Evolutionary conservation across 257 asterid genomes (phyloP).

Genomic region (Plantago elongata): DNA sequence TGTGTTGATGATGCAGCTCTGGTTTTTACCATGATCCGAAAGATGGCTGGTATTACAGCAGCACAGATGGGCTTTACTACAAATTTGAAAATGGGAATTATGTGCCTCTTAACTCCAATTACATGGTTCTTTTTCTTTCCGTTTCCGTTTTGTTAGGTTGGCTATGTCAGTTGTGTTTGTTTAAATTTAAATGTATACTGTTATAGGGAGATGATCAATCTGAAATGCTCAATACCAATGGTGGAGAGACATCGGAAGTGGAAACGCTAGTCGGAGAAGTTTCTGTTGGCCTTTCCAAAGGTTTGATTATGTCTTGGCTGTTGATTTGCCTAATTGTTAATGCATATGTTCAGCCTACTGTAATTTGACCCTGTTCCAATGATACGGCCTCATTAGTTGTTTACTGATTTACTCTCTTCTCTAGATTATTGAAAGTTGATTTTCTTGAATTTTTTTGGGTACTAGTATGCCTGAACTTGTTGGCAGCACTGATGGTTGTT

Average conservation of each 20-base stretch:
- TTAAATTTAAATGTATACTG: background rate
- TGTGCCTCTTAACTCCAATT: slow-evolving; percentile 49
- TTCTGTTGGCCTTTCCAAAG: slow-evolving; percentile 30
- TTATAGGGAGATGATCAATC: slow-evolving; percentile 37
- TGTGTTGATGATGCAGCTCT: slow-evolving; percentile 50
- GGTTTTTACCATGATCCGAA: slow-evolving; percentile 86
- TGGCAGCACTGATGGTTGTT: slow-evolving; percentile 4
- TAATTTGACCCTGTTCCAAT: slow-evolving; percentile 1
- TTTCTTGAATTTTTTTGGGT: background rate
- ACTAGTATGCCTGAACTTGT: background rate
- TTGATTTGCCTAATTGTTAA: background rate
- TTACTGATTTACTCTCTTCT: background rate
- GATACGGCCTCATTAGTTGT: background rate
- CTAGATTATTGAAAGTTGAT: background rate
- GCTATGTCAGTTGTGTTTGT: background rate
- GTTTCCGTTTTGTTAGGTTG: background rate
- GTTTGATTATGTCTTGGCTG: slow-evolving; percentile 27
- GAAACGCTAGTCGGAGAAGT: slow-evolving; percentile 31
- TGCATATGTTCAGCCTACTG: background rate
- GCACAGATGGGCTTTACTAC: slow-evolving; percentile 76
- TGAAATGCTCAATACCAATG: slow-evolving; percentile 20
- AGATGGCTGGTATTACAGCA: slow-evolving; percentile 89
- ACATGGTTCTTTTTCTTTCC: slow-evolving; percentile 31
- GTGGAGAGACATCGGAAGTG: slow-evolving; percentile 27
- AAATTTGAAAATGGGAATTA: slow-evolving; percentile 82